These are phyloP conservation scores for Lepiota venenata DNA, from an alignment of 768 basidiomycete species.

Conservation along the genomic window DNA sequence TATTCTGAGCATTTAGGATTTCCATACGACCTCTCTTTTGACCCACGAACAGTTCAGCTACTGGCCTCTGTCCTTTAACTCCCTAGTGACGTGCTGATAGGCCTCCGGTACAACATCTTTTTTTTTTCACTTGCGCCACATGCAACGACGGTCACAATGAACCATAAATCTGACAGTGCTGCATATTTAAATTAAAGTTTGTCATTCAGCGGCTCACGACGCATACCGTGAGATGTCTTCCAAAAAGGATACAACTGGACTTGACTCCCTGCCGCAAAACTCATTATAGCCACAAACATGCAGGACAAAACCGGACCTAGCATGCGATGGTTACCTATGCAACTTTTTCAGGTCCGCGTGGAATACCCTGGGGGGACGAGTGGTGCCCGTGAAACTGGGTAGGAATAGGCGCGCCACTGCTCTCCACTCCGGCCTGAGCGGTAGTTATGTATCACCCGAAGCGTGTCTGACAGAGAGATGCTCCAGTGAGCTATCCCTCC, in stretches of 20 bases:
- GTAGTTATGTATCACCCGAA: too few relatives aligned
- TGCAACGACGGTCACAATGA: constrained; percentile 51
- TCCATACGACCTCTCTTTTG: constrained; percentile 59
- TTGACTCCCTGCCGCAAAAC: neutral
- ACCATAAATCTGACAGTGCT: constrained; percentile 50
- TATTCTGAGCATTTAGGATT: constrained; percentile 50
- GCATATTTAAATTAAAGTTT: constrained; percentile 6
- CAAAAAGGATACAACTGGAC: constrained; percentile 1
- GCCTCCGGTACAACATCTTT: constrained; percentile 46
- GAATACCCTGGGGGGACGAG: too few relatives aligned
- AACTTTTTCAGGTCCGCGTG: too few relatives aligned
- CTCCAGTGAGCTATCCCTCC: too few relatives aligned
- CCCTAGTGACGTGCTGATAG: too few relatives aligned
- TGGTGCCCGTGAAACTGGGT: too few relatives aligned
- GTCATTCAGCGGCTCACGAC: too few relatives aligned
- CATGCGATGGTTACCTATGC: too few relatives aligned
- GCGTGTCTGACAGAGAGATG: too few relatives aligned
- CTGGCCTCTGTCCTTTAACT: constrained; percentile 40
- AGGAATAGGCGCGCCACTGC: too few relatives aligned
- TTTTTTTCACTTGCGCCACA: constrained; percentile 53
- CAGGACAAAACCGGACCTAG: neutral
- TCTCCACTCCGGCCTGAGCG: too few relatives aligned
- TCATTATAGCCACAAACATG: constrained; percentile 9
- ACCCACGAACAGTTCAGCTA: too few relatives aligned
- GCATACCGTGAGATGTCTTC: neutral